A percentile compares a stretch with the other conserved stretches of the same genome.
Evolutionary conservation across 78 protist species (phyloP).

Genomic region (Dictyostelium discoideum): DNA sequence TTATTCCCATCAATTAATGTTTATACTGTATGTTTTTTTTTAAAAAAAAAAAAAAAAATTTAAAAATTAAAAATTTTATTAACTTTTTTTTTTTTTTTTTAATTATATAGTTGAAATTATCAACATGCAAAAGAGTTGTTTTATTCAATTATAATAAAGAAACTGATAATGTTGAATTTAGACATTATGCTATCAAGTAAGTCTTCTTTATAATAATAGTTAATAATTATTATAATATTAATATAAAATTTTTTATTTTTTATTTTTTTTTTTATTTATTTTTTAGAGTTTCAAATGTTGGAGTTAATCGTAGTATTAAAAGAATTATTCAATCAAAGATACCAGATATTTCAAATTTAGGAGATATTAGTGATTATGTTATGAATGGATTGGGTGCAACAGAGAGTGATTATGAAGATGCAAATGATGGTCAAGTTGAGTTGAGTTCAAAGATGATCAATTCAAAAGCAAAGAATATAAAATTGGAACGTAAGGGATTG

Average conservation of each 20-base stretch:
- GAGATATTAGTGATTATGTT: slow-evolving; percentile 82
- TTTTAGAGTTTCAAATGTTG: slow-evolving; percentile 60
- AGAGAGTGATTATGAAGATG: slow-evolving; percentile 84
- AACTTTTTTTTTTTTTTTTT: neutral
- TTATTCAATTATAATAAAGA: slow-evolving; percentile 74
- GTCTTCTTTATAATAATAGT: neutral
- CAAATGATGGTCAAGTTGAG: slow-evolving; percentile 68
- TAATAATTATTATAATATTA: no score
- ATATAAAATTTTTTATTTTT: no score
- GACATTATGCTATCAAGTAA: slow-evolving; percentile 81
- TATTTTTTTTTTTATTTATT: no score
- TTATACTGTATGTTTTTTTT: slow-evolving; percentile 58
- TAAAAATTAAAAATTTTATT: neutral
- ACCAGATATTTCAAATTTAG: slow-evolving; percentile 51
- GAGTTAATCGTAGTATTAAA: slow-evolving; percentile 79
- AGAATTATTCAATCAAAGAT: slow-evolving; percentile 70
- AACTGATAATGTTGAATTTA: slow-evolving; percentile 68
- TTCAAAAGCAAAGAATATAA: neutral
- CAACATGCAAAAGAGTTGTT: slow-evolving; percentile 72
- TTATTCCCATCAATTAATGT: slow-evolving; percentile 93
- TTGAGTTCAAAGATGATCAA: slow-evolving; percentile 23
- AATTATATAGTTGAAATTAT: slow-evolving; percentile 15
- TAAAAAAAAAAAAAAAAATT: neutral
- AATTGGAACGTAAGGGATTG: slow-evolving; percentile 18
- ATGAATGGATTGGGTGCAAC: slow-evolving; percentile 45